These are phyloP conservation scores for Nitzschia inconspicua DNA, from an alignment of 108 stramenopile species.

Conservation along the genomic window DNA sequence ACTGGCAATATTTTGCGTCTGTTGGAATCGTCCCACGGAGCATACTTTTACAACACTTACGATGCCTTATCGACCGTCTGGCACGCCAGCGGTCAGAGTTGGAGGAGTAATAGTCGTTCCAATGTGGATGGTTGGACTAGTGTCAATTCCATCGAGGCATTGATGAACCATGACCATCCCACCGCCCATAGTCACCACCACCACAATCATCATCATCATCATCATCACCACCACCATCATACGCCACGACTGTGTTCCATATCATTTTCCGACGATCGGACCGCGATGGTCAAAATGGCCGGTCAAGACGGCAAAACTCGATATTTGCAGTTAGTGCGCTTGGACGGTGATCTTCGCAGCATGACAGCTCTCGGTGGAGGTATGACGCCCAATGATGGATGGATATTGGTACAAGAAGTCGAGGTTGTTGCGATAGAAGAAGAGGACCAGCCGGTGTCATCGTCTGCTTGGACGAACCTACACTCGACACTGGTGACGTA, in stretches of 20 bases:
- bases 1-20: conserved; percentile 18
- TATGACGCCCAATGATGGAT: conserved; percentile 23
- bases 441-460: not conserved
- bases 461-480: not conserved
- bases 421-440: not conserved
- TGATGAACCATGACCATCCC: not conserved
- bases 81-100: conserved; percentile 11
- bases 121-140: conserved; percentile 1
- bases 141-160: not conserved
- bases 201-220: not conserved
- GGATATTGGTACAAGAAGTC: conserved; percentile 30
- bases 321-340: conserved; percentile 12
- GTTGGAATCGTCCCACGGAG: conserved; percentile 26
- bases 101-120: no score
- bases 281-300: conserved; percentile 17
- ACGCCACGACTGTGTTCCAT: not conserved
- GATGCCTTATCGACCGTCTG: conserved; percentile 12
- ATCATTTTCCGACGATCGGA: conserved; percentile 20
- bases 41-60: not conserved
- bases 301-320: conserved; percentile 18
- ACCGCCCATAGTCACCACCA: no score
- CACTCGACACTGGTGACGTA: conserved; percentile 16
- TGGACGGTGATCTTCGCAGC: conserved; percentile 3
- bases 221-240: not conserved
- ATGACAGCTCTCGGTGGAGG: no score